These are phyloP conservation scores for Diplodia seriata DNA, from an alignment of 2,329 filamentous ascomycete species.

Conservation along the genomic window DNA sequence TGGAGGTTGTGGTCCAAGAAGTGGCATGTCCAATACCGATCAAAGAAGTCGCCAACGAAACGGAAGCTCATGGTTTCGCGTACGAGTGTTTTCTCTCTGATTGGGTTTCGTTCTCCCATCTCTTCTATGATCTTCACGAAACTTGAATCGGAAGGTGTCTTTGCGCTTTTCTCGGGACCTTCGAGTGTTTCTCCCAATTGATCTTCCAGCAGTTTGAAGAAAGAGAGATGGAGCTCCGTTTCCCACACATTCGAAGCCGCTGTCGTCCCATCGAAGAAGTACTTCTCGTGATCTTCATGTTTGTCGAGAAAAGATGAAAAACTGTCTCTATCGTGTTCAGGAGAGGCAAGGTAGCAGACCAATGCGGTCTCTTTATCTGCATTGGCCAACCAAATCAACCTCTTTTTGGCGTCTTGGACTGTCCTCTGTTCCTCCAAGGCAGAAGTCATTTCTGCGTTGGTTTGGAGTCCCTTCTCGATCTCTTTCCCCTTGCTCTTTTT, in stretches of 20 bases:
- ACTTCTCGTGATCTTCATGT: conserved; percentile 35
- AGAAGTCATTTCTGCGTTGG: too few species aligned
- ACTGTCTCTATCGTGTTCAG: conserved; percentile 11
- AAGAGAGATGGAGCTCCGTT: conserved; percentile 42
- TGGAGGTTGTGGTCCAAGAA: conserved; percentile 32
- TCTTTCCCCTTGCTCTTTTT: too few species aligned
- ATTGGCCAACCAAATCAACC: conserved; percentile 4
- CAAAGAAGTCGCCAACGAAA: conserved; percentile 44
- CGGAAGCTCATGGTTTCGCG: conserved; percentile 37
- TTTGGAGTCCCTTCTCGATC: too few species aligned
- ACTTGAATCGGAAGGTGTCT: background rate
- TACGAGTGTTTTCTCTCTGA: background rate
- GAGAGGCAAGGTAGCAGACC: conserved; percentile 34
- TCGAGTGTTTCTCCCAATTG: too few species aligned
- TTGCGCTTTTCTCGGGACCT: too few species aligned
- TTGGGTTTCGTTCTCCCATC: too few species aligned
- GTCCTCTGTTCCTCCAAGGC: too few species aligned
- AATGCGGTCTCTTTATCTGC: conserved; percentile 8
- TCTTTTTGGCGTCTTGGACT: background rate
- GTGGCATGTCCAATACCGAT: conserved; percentile 46
- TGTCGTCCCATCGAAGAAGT: conserved; percentile 40
- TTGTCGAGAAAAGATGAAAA: conserved; percentile 38
- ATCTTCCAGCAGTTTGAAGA: background rate
- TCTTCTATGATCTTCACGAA: too few species aligned
- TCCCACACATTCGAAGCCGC: conserved; percentile 40